These are phyloP conservation scores for Cytospora schulzeri DNA, from an alignment of 2,329 filamentous ascomycete species.

Conservation along the genomic window DNA sequence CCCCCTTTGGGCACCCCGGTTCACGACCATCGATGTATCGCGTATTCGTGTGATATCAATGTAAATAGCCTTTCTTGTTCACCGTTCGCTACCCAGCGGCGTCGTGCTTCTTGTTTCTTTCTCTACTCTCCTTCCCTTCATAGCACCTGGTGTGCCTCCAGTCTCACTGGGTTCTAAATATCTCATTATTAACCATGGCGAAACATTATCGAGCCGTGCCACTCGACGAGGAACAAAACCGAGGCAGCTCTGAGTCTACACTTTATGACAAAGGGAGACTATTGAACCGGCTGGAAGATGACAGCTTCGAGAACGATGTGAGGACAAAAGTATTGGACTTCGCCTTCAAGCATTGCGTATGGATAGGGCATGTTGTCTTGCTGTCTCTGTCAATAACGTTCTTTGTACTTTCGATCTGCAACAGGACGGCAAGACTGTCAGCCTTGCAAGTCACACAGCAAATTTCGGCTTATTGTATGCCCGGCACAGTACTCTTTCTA, in stretches of 20 bases:
- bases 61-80: background rate
- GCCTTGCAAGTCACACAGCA: slow-evolving; percentile 40
- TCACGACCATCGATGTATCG: slow-evolving; percentile 1
- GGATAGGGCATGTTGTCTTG: slow-evolving; percentile 44
- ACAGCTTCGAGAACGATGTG: slow-evolving; percentile 15
- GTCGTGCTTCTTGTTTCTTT: slow-evolving; percentile 5
- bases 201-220: slow-evolving; percentile 40
- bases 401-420: slow-evolving; percentile 45
- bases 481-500: background rate
- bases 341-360: slow-evolving; percentile 38
- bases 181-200: slow-evolving; percentile 34
- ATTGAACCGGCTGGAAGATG: slow-evolving; percentile 20
- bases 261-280: slow-evolving; percentile 29
- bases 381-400: slow-evolving; percentile 44
- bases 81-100: background rate
- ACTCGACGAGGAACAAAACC: slow-evolving; percentile 42
- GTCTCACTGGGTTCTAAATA: background rate
- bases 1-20: slow-evolving; percentile 3
- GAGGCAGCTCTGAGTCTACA: slow-evolving; percentile 24
- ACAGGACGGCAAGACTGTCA: slow-evolving; percentile 38
- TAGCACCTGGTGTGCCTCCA: slow-evolving; percentile 25
- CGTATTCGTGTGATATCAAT: background rate
- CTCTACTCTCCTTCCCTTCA: slow-evolving; percentile 3
- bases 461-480: slow-evolving; percentile 46
- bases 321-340: slow-evolving; percentile 24